phyloP scores from a whole-genome alignment of 192 early-diverging fungal species.

The Lobosporangium transversale region DNA sequence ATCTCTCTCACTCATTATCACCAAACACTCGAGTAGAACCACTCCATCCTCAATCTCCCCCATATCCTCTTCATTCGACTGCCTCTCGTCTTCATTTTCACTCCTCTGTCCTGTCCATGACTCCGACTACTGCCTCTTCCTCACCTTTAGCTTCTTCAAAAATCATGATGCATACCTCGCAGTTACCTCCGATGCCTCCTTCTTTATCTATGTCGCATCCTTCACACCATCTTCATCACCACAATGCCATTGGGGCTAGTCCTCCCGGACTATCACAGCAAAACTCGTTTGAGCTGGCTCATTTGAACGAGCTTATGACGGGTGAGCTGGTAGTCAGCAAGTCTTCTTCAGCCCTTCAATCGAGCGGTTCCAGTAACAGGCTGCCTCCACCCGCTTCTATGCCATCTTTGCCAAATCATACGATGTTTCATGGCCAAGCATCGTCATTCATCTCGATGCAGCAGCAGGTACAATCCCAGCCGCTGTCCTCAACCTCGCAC shows the following conservation, averaged over 20 bases:
- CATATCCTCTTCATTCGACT: neutral
- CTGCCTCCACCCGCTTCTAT: neutral
- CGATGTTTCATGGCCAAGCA: neutral
- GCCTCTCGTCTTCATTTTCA: neutral
- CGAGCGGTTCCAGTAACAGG: neutral
- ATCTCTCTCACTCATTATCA: neutral
- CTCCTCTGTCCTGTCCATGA: neutral
- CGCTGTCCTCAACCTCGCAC: slow-evolving; percentile 14
- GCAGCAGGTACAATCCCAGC: slow-evolving; percentile 6
- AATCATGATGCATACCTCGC: slow-evolving; percentile 13
- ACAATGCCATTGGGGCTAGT: too few relatives aligned
- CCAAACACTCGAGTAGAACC: neutral
- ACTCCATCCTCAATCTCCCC: slow-evolving; percentile 1
- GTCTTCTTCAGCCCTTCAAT: neutral
- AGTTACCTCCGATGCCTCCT: slow-evolving; percentile 12
- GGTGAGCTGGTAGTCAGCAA: slow-evolving; percentile 15
- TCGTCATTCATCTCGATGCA: slow-evolving; percentile 6
- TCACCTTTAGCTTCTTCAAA: neutral
- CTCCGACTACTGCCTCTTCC: neutral
- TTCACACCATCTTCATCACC: slow-evolving; percentile 6
- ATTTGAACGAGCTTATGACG: slow-evolving; percentile 31
- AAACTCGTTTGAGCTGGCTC: slow-evolving; percentile 18
- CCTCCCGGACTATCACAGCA: too few relatives aligned
- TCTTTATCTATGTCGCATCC: neutral
- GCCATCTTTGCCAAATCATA: neutral